These are phyloP conservation scores for Ascochyta rabiei DNA, from an alignment of 2,329 filamentous ascomycete genomes.

Conservation along the genomic window DNA sequence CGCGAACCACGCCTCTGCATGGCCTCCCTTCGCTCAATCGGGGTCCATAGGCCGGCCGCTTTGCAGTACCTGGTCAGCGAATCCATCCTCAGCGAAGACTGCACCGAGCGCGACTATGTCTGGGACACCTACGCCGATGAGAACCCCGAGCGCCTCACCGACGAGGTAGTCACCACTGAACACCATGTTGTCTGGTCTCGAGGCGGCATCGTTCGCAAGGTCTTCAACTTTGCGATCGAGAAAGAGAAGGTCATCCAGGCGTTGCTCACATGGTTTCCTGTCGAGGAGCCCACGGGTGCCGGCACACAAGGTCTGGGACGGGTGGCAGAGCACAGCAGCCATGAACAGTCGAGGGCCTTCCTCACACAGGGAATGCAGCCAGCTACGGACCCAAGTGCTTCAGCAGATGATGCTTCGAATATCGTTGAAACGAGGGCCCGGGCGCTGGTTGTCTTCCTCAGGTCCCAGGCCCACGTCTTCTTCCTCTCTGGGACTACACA, in stretches of 20 bases:
- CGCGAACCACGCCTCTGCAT: conserved; percentile 58
- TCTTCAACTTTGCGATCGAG: conserved; percentile 85
- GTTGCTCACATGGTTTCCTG: conserved; percentile 80
- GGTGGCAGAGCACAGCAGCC: conserved; percentile 19
- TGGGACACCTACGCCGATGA: conserved; percentile 71
- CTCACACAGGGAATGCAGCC: conserved; percentile 44
- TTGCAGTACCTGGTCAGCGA: conserved; percentile 84
- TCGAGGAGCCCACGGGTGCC: conserved; percentile 37
- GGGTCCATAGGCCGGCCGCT: conserved; percentile 85
- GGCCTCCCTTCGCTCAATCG: conserved; percentile 89
- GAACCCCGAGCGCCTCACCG: conserved; percentile 61
- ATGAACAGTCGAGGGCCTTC: conserved; percentile 28
- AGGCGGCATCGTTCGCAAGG: conserved; percentile 81
- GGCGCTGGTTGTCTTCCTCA: conserved; percentile 88
- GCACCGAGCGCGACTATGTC: conserved; percentile 69
- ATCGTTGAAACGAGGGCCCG: conserved; percentile 41
- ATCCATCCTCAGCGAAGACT: conserved; percentile 72
- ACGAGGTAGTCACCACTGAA: conserved; percentile 79
- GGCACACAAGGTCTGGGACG: conserved; percentile 14
- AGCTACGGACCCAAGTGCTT: conserved; percentile 34
- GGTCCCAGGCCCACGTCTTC: conserved; percentile 91
- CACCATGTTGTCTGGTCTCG: conserved; percentile 87
- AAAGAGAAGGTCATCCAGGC: conserved; percentile 87
- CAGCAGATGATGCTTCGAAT: conserved; percentile 23
- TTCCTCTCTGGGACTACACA: conserved; percentile 88